Evolutionary conservation across 2,329 filamentous ascomycete genomes (phyloP).

Genomic region (Neonectria neomacrospora): DNA sequence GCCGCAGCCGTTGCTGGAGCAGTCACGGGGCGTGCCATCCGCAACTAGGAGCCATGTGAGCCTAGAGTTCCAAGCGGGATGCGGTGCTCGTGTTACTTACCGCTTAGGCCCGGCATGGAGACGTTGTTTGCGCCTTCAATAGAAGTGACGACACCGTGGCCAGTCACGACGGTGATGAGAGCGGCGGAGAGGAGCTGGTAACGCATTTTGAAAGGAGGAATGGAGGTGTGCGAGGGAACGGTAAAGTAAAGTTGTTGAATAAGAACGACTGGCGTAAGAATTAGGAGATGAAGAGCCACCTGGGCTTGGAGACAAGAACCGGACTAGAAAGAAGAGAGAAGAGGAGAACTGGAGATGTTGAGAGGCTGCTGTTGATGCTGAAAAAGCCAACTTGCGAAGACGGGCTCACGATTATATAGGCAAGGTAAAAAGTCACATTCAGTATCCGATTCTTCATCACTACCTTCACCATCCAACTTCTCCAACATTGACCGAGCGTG

Average conservation of each 20-base stretch:
- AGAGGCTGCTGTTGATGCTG: constrained; percentile 12
- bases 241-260: constrained; percentile 6
- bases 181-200: constrained; percentile 44
- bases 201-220: constrained; percentile 39
- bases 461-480: background rate
- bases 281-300: constrained; percentile 18
- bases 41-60: constrained; percentile 54
- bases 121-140: constrained; percentile 71
- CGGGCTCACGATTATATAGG: constrained; percentile 18
- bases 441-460: background rate
- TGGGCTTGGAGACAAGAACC: constrained; percentile 18
- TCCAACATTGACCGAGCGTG: background rate
- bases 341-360: constrained; percentile 6
- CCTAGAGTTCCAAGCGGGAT: background rate
- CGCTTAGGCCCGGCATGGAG: constrained; percentile 67
- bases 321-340: constrained; percentile 1
- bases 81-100: constrained; percentile 32
- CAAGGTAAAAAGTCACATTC: background rate
- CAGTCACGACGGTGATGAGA: constrained; percentile 61
- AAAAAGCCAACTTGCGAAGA: background rate
- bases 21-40: constrained; percentile 76
- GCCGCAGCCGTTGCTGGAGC: constrained; percentile 68
- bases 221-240: background rate
- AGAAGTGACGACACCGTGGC: constrained; percentile 68
- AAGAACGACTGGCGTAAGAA: constrained; percentile 25